phyloP scores from a whole-genome alignment of 306 rosid species.

The Cicer pinnatifidum region DNA sequence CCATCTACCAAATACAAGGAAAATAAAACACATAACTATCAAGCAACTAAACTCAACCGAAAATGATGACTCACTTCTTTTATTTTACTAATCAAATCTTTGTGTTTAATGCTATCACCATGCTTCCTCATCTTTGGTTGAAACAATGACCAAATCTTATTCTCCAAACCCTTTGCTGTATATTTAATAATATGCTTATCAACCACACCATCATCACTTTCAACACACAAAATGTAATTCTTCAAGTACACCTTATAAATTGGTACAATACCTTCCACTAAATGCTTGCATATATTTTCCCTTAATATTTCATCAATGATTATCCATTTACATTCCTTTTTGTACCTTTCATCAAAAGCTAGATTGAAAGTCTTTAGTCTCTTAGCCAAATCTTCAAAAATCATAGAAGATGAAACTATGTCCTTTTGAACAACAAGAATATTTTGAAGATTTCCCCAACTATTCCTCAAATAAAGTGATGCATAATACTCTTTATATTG shows the following conservation, averaged over 20 bases:
- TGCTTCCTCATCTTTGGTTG: constrained; percentile 51
- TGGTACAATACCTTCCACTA: constrained; percentile 74
- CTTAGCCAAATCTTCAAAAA: constrained; percentile 50
- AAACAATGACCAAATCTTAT: constrained; percentile 61
- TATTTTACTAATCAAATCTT: constrained; percentile 54
- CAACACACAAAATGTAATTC: constrained; percentile 53
- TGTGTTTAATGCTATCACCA: constrained; percentile 46
- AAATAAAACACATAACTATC: constrained; percentile 40
- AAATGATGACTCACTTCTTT: constrained; percentile 56
- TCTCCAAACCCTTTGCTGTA: constrained; percentile 63
- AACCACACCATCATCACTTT: constrained; percentile 56
- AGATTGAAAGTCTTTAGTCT: constrained; percentile 62
- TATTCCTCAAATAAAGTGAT: constrained; percentile 71
- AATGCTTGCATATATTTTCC: constrained; percentile 57
- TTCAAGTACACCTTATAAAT: constrained; percentile 59
- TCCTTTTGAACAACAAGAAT: constrained; percentile 54
- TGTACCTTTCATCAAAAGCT: constrained; percentile 63
- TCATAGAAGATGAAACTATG: constrained; percentile 44
- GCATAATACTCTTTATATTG: constrained; percentile 82
- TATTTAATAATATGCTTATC: constrained; percentile 59
- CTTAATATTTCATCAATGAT: constrained; percentile 62
- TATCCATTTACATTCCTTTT: constrained; percentile 73
- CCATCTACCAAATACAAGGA: constrained; percentile 5
- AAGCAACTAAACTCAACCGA: constrained; percentile 50
- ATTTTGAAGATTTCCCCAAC: constrained; percentile 71